These are phyloP conservation scores for Schizochytrium sp. DNA, from an alignment of 108 stramenopile species.

Conservation along the genomic window DNA sequence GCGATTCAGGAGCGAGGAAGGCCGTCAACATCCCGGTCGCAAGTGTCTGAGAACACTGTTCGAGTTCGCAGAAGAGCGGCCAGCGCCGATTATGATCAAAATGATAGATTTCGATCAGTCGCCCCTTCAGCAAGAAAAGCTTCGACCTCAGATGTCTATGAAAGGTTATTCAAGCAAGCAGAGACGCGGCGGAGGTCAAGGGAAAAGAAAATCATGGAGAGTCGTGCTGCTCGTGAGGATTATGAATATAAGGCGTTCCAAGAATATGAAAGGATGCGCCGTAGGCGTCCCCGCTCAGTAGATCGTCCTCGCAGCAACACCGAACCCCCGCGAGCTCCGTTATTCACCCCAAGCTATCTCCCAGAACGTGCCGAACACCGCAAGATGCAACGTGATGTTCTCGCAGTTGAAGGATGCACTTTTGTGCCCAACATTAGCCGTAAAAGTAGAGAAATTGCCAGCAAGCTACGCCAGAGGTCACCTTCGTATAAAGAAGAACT, in stretches of 20 bases:
- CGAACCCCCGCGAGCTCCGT: neutral
- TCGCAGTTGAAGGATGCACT: neutral
- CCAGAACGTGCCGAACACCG: neutral
- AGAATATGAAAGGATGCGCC: neutral
- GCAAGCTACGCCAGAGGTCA: too few relatives aligned
- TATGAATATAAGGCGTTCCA: neutral
- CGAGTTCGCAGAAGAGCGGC: neutral
- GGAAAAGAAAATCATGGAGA: neutral
- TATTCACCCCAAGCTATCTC: neutral
- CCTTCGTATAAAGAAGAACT: neutral
- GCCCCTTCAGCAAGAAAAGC: neutral
- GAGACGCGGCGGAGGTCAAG: neutral
- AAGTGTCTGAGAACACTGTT: neutral
- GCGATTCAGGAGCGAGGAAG: neutral
- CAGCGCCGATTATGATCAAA: neutral
- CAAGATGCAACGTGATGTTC: neutral
- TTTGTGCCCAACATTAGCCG: slow-evolving; percentile 25
- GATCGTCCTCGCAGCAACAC: neutral
- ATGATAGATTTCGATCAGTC: neutral
- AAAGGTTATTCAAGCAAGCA: slow-evolving; percentile 46
- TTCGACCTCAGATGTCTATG: slow-evolving; percentile 8
- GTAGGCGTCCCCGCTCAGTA: neutral
- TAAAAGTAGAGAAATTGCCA: neutral
- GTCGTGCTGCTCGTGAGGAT: neutral
- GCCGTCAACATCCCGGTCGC: neutral